Evolutionary conservation across 2,329 filamentous ascomycete genomes (phyloP).

Genomic region (Neoascochyta sp.): DNA sequence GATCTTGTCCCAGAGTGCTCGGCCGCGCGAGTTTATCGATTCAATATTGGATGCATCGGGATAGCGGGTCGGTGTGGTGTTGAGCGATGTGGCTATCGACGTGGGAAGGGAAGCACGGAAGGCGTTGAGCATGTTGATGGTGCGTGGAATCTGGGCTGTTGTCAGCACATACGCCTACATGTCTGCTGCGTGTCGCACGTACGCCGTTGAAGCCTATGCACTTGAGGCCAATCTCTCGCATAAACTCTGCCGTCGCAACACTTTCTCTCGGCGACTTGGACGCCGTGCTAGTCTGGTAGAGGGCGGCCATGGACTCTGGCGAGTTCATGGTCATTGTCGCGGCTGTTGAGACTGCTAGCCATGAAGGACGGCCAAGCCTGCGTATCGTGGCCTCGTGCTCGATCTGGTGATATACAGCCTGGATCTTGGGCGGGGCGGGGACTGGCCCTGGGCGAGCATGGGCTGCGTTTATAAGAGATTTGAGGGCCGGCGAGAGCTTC

Average conservation of each 20-base stretch:
- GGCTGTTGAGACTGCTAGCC: constrained; percentile 54
- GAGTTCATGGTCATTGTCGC: constrained; percentile 85
- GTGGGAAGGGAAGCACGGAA: constrained; percentile 63
- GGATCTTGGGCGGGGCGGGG: constrained; percentile 31
- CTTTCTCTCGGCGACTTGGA: constrained; percentile 29
- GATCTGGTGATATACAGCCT: constrained; percentile 30
- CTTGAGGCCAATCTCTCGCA: constrained; percentile 72
- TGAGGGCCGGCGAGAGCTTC: constrained; percentile 35
- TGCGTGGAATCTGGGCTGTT: constrained; percentile 61
- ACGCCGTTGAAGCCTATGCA: constrained; percentile 74
- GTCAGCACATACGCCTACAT: constrained; percentile 1
- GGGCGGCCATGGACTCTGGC: constrained; percentile 65
- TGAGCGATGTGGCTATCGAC: constrained; percentile 53
- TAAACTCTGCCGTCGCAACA: constrained; percentile 61
- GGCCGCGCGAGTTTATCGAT: constrained; percentile 56
- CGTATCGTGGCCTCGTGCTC: constrained; percentile 29
- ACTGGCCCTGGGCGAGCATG: constrained; percentile 35
- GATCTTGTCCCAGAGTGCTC: constrained; percentile 68
- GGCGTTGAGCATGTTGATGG: constrained; percentile 75
- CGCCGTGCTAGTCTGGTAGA: constrained; percentile 49
- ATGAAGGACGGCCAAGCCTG: constrained; percentile 33
- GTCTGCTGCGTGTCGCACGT: constrained; percentile 1
- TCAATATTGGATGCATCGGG: constrained; percentile 50
- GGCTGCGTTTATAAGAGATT: constrained; percentile 35
- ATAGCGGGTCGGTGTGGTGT: constrained; percentile 54